These are phyloP conservation scores for Anthoceros angustus DNA, from an alignment of 225 moss, liverwort and hornwort species.

Conservation along the genomic window DNA sequence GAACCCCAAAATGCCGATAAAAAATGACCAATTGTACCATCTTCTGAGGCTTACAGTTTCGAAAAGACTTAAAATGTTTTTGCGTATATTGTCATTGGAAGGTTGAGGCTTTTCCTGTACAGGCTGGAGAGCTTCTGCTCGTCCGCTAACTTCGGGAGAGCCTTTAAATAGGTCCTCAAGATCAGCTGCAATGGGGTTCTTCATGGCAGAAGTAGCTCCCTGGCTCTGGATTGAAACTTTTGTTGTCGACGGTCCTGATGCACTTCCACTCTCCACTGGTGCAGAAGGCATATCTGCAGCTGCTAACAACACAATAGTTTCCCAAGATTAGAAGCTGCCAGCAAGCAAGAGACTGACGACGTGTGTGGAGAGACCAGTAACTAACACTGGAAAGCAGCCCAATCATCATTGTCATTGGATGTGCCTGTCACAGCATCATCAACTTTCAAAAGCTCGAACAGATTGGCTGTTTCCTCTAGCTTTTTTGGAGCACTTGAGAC, in stretches of 20 bases:
- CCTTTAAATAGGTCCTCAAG: slow-evolving; percentile 75
- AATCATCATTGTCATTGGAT: slow-evolving; percentile 46
- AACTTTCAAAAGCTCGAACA: slow-evolving; percentile 65
- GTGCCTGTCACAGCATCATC: slow-evolving; percentile 30
- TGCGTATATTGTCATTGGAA: slow-evolving; percentile 23
- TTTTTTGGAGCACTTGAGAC: slow-evolving; percentile 20
- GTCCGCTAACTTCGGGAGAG: slow-evolving; percentile 36
- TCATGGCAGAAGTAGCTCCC: slow-evolving; percentile 18
- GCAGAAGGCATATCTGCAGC: slow-evolving; percentile 50
- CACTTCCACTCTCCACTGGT: slow-evolving; percentile 22
- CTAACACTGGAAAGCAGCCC: slow-evolving; percentile 93
- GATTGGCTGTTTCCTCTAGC: slow-evolving; percentile 46
- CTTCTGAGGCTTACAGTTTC: slow-evolving; percentile 39
- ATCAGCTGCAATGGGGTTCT: slow-evolving; percentile 52
- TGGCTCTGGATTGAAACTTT: slow-evolving; percentile 19
- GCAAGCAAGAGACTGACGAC: background rate
- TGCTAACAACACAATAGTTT: slow-evolving; percentile 12
- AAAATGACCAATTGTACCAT: background rate
- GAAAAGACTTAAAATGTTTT: slow-evolving; percentile 87
- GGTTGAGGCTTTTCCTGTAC: slow-evolving; percentile 17
- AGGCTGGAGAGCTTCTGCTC: slow-evolving; percentile 37
- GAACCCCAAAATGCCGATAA: background rate
- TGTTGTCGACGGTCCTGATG: slow-evolving; percentile 10
- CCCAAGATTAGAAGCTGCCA: slow-evolving; percentile 1
- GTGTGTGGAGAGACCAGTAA: slow-evolving; percentile 3